Percentiles rank a stretch among this genome's conserved stretches.
These are phyloP conservation scores for Pleurotus citrinopileatus DNA, from an alignment of 768 basidiomycete species.

Conservation along the genomic window DNA sequence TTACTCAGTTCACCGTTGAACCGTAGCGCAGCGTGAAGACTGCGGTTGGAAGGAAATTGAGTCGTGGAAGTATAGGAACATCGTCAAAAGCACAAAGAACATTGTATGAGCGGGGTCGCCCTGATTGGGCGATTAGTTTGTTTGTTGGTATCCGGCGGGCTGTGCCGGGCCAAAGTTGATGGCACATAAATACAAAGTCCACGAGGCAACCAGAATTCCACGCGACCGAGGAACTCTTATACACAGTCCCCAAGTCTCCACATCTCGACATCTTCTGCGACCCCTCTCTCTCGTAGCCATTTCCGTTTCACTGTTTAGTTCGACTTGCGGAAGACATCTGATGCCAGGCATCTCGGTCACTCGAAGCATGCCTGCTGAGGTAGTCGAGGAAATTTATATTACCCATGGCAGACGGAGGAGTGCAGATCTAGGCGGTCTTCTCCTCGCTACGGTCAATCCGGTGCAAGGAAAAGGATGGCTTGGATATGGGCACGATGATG, in stretches of 20 bases:
- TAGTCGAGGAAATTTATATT: slow-evolving; percentile 13
- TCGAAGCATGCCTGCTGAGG: slow-evolving; percentile 12
- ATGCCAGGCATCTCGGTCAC: background rate
- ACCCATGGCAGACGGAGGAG: slow-evolving; percentile 55
- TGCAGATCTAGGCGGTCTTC: slow-evolving; percentile 88
- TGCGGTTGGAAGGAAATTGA: too few species aligned
- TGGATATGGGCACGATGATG: slow-evolving; percentile 31
- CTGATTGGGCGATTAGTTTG: slow-evolving; percentile 3
- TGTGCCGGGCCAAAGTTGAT: slow-evolving; percentile 1
- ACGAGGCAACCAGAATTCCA: slow-evolving; percentile 19
- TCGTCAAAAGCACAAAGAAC: too few species aligned
- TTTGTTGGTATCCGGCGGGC: background rate
- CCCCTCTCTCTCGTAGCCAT: slow-evolving; percentile 15
- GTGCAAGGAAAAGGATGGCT: slow-evolving; percentile 74
- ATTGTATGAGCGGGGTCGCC: background rate
- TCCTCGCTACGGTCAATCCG: slow-evolving; percentile 65
- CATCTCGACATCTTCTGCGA: slow-evolving; percentile 12
- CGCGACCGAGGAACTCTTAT: slow-evolving; percentile 34
- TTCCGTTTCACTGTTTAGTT: too few species aligned
- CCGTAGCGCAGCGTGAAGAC: too few species aligned
- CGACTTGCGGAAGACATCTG: background rate
- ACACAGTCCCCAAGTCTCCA: slow-evolving; percentile 14
- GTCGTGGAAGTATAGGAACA: too few species aligned
- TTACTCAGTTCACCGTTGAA: too few species aligned
- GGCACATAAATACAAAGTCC: slow-evolving; percentile 5